These are phyloP conservation scores for Tripterygium wilfordii DNA, from an alignment of 177 flowering plant genomes.

Conservation along the genomic window DNA sequence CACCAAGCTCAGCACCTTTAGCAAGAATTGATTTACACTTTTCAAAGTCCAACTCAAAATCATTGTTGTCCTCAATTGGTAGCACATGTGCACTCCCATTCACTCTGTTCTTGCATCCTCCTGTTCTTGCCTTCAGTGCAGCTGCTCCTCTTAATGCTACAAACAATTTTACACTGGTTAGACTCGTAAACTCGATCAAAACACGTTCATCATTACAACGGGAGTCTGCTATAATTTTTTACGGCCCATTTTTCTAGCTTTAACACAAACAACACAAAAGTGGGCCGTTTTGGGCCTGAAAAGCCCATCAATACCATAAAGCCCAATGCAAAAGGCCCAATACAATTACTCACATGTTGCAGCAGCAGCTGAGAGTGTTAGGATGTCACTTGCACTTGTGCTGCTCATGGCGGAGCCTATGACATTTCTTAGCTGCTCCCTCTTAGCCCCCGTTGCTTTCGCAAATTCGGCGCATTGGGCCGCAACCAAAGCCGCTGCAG, in stretches of 20 bases:
- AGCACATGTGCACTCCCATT: conserved; percentile 45
- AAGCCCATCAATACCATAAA: background rate
- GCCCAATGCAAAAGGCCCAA: too few species aligned
- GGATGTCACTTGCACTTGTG: conserved; percentile 57
- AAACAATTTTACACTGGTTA: background rate
- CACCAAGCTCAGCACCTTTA: conserved; percentile 48
- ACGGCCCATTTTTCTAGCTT: too few species aligned
- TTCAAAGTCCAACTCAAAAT: conserved; percentile 49
- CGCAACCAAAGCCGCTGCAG: conserved; percentile 92
- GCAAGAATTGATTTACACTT: conserved; percentile 49
- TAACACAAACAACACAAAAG: background rate
- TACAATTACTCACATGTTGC: conserved; percentile 92
- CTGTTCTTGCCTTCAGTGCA: conserved; percentile 64
- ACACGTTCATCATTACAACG: too few species aligned
- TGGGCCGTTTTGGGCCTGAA: background rate
- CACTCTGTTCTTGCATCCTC: conserved; percentile 44
- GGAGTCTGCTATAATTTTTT: too few species aligned
- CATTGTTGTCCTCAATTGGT: conserved; percentile 49
- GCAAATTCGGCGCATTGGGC: conserved; percentile 84
- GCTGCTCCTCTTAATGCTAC: conserved; percentile 86
- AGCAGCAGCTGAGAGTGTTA: conserved; percentile 94
- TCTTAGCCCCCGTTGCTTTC: conserved; percentile 85
- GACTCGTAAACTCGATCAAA: too few species aligned
- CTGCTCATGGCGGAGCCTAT: conserved; percentile 70
- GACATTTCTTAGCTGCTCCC: conserved; percentile 50